A percentile compares a stretch with the other conserved stretches of the same genome.
phyloP scores from a whole-genome alignment of 1,284 basidiomycete species.

The Cerioporus squamosus region DNA sequence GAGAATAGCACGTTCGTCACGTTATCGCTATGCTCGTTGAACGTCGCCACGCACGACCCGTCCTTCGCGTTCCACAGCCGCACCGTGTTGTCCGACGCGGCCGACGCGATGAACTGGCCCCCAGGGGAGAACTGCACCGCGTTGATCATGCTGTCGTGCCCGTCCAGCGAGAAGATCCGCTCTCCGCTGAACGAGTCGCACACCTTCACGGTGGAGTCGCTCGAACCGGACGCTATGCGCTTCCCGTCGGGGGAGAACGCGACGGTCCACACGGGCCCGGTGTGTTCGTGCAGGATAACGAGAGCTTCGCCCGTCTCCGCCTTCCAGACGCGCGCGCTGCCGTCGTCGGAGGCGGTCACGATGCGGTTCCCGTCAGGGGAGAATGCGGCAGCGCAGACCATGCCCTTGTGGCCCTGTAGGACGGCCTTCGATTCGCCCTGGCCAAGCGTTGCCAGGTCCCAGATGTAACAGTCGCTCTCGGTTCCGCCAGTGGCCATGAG shows the following conservation, averaged over 20 bases:
- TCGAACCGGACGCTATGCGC: slow-evolving; percentile 18
- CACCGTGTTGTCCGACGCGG: slow-evolving; percentile 27
- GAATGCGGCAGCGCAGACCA: background rate
- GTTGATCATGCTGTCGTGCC: slow-evolving; percentile 21
- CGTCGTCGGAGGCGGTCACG: slow-evolving; percentile 26
- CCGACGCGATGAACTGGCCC: slow-evolving; percentile 25
- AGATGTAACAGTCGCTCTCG: background rate
- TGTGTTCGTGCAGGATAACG: slow-evolving; percentile 18
- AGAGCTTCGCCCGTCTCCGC: slow-evolving; percentile 19
- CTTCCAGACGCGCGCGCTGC: slow-evolving; percentile 22
- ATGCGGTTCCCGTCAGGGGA: slow-evolving; percentile 25
- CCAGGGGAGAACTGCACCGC: slow-evolving; percentile 28
- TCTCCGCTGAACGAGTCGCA: slow-evolving; percentile 25
- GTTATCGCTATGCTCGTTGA: slow-evolving; percentile 19
- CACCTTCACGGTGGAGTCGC: slow-evolving; percentile 18
- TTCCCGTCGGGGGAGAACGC: slow-evolving; percentile 19
- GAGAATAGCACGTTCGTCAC: slow-evolving; percentile 25
- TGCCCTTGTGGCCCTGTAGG: background rate
- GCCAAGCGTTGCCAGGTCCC: background rate
- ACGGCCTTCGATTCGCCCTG: background rate
- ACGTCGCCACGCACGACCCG: slow-evolving; percentile 6
- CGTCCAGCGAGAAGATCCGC: slow-evolving; percentile 10
- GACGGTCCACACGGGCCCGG: slow-evolving; percentile 18
- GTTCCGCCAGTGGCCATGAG: background rate
- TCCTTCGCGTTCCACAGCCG: slow-evolving; percentile 26